These are phyloP conservation scores for Rostrohypoxylon terebratum DNA, from an alignment of 495 filamentous ascomycete species.

Conservation along the genomic window DNA sequence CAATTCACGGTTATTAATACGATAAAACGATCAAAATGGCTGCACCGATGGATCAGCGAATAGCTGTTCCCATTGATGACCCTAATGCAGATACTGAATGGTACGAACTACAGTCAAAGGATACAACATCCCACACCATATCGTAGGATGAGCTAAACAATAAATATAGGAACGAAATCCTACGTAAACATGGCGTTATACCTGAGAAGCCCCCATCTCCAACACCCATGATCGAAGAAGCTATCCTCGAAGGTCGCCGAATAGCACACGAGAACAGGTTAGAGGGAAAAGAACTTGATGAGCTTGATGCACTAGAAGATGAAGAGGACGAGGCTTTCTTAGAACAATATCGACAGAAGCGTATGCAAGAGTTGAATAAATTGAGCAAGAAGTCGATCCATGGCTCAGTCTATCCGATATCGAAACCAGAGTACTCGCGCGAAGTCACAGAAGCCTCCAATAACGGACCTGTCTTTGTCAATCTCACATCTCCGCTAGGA, in stretches of 20 bases:
- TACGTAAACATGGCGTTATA: constrained; percentile 94
- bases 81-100: constrained; percentile 99
- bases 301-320: constrained; percentile 93
- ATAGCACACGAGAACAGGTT: constrained; percentile 90
- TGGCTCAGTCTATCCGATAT: constrained; percentile 90
- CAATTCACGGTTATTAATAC: not conserved
- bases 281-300: constrained; percentile 92
- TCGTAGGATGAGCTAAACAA: constrained; percentile 25
- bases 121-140: not conserved
- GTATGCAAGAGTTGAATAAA: constrained; percentile 80
- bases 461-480: constrained; percentile 79
- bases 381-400: constrained; percentile 80
- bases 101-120: constrained; percentile 58
- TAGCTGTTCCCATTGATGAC: constrained; percentile 86
- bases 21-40: constrained; percentile 68
- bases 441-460: constrained; percentile 94
- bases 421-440: constrained; percentile 90
- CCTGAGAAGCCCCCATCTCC: constrained; percentile 96
- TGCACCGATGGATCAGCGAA: constrained; percentile 72
- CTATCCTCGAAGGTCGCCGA: constrained; percentile 81
- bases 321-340: constrained; percentile 91
- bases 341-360: constrained; percentile 84
- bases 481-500: constrained; percentile 79
- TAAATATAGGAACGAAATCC: constrained; percentile 90
- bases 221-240: constrained; percentile 94